phyloP scores from a whole-genome alignment of 176 grass and related monocot species.

The Pontederia paniculata region DNA sequence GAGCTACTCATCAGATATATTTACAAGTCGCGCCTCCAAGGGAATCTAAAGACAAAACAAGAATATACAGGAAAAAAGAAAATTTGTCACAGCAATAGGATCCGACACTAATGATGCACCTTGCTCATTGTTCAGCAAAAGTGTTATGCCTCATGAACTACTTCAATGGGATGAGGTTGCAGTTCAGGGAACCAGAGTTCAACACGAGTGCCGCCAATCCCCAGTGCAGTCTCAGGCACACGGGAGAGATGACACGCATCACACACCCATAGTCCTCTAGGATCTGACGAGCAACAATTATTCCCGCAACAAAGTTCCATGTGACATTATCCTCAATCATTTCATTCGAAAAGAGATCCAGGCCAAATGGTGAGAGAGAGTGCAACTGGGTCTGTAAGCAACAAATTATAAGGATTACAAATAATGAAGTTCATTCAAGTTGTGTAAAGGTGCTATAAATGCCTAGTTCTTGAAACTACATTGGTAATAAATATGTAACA shows the following conservation, averaged over 20 bases:
- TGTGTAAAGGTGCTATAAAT: too few relatives aligned
- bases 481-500: too few relatives aligned
- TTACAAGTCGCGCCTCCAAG: too few relatives aligned
- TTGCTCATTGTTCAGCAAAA: too few relatives aligned
- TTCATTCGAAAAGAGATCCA: constrained; percentile 39
- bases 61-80: too few relatives aligned
- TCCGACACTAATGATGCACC: too few relatives aligned
- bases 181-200: constrained; percentile 68
- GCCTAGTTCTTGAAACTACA: too few relatives aligned
- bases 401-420: background rate
- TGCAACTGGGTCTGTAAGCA: constrained; percentile 50
- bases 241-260: constrained; percentile 55
- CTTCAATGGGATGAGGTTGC: constrained; percentile 15
- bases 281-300: constrained; percentile 60
- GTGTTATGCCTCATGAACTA: constrained; percentile 11
- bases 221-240: constrained; percentile 31
- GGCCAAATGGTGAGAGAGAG: constrained; percentile 55
- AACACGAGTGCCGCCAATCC: constrained; percentile 42
- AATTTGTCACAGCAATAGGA: too few relatives aligned
- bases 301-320: constrained; percentile 67
- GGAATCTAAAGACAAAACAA: too few relatives aligned
- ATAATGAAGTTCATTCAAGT: background rate
- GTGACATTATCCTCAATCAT: constrained; percentile 72
- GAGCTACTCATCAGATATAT: too few relatives aligned
- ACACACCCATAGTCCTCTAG: constrained; percentile 64